Evolutionary conservation across 139 green algal species (phyloP).

Genomic region (Yamagishiella unicocca): DNA sequence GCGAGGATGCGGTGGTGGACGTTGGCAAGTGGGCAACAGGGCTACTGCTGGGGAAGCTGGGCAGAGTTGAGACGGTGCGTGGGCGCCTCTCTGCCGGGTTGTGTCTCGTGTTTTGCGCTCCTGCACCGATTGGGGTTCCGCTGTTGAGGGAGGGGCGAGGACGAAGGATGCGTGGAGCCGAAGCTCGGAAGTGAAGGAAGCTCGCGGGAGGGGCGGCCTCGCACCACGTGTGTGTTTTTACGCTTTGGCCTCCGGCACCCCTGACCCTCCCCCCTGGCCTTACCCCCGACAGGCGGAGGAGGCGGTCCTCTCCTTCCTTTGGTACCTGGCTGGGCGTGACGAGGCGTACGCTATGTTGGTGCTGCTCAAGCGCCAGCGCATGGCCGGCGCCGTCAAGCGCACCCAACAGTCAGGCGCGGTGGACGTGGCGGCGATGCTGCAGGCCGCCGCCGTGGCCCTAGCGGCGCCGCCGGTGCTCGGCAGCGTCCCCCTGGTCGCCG

Average conservation of each 20-base stretch:
- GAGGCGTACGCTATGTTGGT: conserved; percentile 50
- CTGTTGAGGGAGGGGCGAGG: no score
- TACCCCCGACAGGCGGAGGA: conserved; percentile 38
- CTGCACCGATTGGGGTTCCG: no score
- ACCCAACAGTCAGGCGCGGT: background rate
- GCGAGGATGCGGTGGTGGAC: conserved; percentile 44
- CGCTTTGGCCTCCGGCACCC: background rate
- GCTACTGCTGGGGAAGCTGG: conserved; percentile 50
- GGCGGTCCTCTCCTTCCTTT: conserved; percentile 52
- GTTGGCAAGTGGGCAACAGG: conserved; percentile 47
- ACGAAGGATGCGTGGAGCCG: conserved; percentile 11
- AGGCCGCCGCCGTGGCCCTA: background rate
- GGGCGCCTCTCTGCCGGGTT: no score
- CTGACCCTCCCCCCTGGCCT: background rate
- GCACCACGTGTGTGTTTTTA: background rate
- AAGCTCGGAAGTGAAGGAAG: no score
- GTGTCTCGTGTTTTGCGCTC: no score
- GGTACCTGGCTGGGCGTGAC: conserved; percentile 52
- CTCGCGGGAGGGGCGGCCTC: no score
- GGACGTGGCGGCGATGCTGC: conserved; percentile 37
- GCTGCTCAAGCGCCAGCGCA: conserved; percentile 47
- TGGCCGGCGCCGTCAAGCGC: background rate
- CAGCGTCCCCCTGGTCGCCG: background rate
- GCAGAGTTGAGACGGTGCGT: background rate
- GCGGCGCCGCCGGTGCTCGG: background rate